phyloP scores from a whole-genome alignment of 257 asterid species.

The Oldenlandia corymbosa region DNA sequence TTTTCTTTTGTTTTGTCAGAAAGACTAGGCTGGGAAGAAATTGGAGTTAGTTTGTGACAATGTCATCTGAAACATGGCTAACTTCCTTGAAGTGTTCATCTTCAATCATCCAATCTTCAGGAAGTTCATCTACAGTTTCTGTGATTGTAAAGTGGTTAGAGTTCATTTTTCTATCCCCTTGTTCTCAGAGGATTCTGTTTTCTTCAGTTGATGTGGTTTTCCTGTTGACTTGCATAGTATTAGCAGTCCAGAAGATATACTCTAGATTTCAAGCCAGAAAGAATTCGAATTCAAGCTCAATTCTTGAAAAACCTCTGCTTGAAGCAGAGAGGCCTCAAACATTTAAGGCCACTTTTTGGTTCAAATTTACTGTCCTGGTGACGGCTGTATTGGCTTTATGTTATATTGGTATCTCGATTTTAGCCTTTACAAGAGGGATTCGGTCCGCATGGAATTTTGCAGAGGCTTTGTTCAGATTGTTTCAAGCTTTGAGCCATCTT shows the following conservation, averaged over 20 bases:
- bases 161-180: constrained; percentile 48
- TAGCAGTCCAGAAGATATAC: constrained; percentile 26
- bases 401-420: constrained; percentile 23
- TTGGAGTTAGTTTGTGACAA: constrained; percentile 15
- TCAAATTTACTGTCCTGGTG: constrained; percentile 24
- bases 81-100: constrained; percentile 40
- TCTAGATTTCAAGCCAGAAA: constrained; percentile 17
- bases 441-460: constrained; percentile 31
- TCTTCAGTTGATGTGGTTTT: constrained; percentile 35
- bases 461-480: constrained; percentile 29
- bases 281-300: constrained; percentile 11
- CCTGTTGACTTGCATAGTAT: constrained; percentile 22
- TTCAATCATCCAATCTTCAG: constrained; percentile 27
- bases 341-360: constrained; percentile 34
- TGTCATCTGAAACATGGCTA: constrained; percentile 36
- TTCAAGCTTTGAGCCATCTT: constrained; percentile 35
- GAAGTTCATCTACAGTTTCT: constrained; percentile 17
- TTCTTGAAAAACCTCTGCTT: constrained; percentile 46
- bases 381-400: constrained; percentile 39
- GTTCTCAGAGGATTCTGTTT: constrained; percentile 44
- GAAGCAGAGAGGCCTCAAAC: constrained; percentile 22
- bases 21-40: not conserved
- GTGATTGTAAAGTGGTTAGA: constrained; percentile 24
- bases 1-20: constrained; percentile 16
- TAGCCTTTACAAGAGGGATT: constrained; percentile 32